Evolutionary conservation across 2,329 filamentous ascomycete genomes (phyloP).

Genomic region (Nakataea oryzae): DNA sequence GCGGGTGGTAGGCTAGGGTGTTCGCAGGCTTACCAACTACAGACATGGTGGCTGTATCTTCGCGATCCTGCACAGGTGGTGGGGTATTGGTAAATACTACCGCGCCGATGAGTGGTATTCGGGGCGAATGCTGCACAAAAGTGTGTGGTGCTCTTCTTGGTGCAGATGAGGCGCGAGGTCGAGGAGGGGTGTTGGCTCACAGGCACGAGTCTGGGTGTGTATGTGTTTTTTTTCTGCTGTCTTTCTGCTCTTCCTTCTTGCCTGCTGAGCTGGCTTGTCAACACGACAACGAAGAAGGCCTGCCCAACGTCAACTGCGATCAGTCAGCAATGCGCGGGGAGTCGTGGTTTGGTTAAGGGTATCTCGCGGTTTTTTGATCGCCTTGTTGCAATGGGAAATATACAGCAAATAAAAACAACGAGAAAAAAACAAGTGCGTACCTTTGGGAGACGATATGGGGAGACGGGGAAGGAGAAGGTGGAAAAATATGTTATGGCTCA

Average conservation of each 20-base stretch:
- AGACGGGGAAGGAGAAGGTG: background rate
- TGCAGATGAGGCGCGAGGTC: background rate
- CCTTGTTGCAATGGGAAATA: background rate
- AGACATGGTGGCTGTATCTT: slow-evolving; percentile 4
- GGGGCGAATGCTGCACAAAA: background rate
- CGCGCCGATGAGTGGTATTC: background rate
- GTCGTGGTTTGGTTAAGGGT: background rate
- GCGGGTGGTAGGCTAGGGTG: background rate
- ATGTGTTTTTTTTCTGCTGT: background rate
- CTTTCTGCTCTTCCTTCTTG: background rate
- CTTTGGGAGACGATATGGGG: background rate
- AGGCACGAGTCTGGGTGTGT: background rate
- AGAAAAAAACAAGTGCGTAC: background rate
- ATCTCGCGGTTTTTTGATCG: background rate
- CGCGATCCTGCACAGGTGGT: background rate
- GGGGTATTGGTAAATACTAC: background rate
- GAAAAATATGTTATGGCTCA: background rate
- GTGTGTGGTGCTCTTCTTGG: background rate
- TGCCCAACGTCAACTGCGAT: background rate
- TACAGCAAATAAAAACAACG: background rate
- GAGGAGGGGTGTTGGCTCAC: background rate
- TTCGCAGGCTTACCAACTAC: slow-evolving; percentile 3
- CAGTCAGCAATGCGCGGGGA: background rate
- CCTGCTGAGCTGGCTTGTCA: background rate
- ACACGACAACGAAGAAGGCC: background rate